Base-by-base conservation (phyloP, 129 eudicot genomes). In the Solidago caesia region DNA sequence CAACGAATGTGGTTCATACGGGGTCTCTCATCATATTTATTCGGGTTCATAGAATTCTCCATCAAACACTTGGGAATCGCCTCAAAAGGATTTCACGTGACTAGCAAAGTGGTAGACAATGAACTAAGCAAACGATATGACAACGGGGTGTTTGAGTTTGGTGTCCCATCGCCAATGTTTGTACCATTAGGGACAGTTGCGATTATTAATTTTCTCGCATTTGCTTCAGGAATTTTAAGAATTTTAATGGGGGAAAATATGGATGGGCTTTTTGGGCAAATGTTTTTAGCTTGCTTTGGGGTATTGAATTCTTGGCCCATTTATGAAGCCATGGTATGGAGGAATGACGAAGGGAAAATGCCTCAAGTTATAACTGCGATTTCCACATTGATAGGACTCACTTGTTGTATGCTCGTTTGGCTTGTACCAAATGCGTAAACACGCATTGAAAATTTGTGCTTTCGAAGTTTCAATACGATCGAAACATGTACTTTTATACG, bases 91-190 rank as follows among this genome's bases (percentile, higher is more conserved):
- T 90, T 90, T 78, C 83, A 82, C 2, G 85, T 94, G 64, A 94
- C 98, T 0, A 87, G 88, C 84, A 94, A 94, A 85, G 88, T 85
- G 5, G 81, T 79, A 2, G 96, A 90, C 10, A 70, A 67, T 2
- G 91, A 90, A 57, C 89, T 79, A 62, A 78, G 84, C 33, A 84
- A 87, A 70, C 74, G 89, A 67, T 90, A 90, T 48, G 80, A 87
- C 55, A 87, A 87, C 33, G 89, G 93, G 7, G 79, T 44, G 8
- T 90, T 87, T 15, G 93, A 87, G 46, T 90, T 90, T 39, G 91
- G 98, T 13, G 88, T 86, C 2, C 65, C 82, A 4, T 90, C 98
- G 0, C 97, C 91, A 5, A 84, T 90, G 93, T 90, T 90, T 58
- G 81, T 90, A 64, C 86, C 91, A 66, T 68, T 87, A 63, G 72